Evolutionary conservation across 2,329 filamentous ascomycete species (phyloP), one percentile per base, ranked within the genome.

Genomic region (Chalaropsis thielavioides): DNA sequence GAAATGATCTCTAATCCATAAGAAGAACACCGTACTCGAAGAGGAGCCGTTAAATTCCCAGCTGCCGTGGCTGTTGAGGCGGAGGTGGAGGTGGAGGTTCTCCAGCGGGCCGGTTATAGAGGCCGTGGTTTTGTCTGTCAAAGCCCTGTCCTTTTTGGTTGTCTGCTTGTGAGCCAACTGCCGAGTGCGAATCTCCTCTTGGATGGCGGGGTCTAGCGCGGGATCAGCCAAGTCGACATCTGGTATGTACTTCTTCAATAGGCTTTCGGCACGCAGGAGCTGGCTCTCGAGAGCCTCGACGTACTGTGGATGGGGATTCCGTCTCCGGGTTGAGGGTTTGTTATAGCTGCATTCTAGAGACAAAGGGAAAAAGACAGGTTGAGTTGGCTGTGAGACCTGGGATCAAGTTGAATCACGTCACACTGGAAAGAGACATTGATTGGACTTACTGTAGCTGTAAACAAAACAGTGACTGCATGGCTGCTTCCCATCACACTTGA

Each of bases 11-110:
- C 90, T 87, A 81, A 99, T 87, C 64, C 89, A 85, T 68, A 85
- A 83, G 70, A 96, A 81, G 73, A 96, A 99, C 68, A 92, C 90
- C 54, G 92, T 82, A 2, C 92, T 92, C 0, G 94, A 97, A 0
- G 92, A 96, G 68, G 89, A 88, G 60, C 94, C 94, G 72, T 95
- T 90, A 71, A 96, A 99, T 74, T 97, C 92, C 85, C 91, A 95
- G 70, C 94, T 85, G 51, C 92, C 92, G 70, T 86, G 85, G 70
- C 97, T 92, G 70, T 95, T 91, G 41, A 97, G 80, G 71, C 97
- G 92, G 19, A 99, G 80, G 70, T 95, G 91, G 41, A 97, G 80
- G 71, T 97, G 92, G 19, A 99, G 80, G 72, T 92, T 89, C 43
- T 92, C 94, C 2, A 92, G 90, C 51, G 89, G 89, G 72, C 92